Percentiles rank a stretch among this genome's conserved stretches.
Evolutionary conservation across 768 basidiomycete species (phyloP).

Genomic region (Megacollybia marginata): DNA sequence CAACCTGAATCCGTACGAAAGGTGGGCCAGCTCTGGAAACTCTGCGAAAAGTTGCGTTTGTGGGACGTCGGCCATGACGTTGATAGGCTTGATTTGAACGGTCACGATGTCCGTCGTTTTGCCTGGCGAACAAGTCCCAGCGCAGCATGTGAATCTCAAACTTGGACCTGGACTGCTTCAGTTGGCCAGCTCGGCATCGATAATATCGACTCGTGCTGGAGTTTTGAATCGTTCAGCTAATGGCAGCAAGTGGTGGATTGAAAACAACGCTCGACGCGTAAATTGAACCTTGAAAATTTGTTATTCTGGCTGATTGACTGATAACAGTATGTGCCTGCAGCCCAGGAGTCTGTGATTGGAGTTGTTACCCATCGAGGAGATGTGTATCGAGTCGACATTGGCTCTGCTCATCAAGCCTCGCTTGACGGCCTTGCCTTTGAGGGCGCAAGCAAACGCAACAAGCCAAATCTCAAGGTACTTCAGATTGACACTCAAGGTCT

Average conservation of each 20-base stretch:
- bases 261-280: conserved; percentile 79
- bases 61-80: conserved; percentile 20
- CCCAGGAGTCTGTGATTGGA: conserved; percentile 87
- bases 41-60: conserved; percentile 45
- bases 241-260: conserved; percentile 82
- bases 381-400: conserved; percentile 91
- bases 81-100: conserved; percentile 2
- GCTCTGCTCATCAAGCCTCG: conserved; percentile 76
- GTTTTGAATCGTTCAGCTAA: conserved; percentile 62
- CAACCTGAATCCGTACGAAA: conserved; percentile 45
- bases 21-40: conserved; percentile 65
- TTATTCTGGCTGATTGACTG: conserved; percentile 2
- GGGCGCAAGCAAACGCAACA: conserved; percentile 90
- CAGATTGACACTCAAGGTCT: background rate
- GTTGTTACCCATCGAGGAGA: conserved; percentile 79
- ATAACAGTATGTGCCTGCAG: conserved; percentile 82
- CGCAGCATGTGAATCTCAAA: conserved; percentile 73
- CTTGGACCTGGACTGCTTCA: conserved; percentile 80
- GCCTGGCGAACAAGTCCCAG: conserved; percentile 74
- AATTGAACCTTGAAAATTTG: conserved; percentile 23
- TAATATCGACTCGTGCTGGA: conserved; percentile 64
- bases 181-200: conserved; percentile 14
- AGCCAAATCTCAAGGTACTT: conserved; percentile 83
- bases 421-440: conserved; percentile 93
- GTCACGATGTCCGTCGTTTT: conserved; percentile 54